A percentile compares a stretch with the other conserved stretches of the same genome.
phyloP scores from a whole-genome alignment of 495 filamentous ascomycete species.

The Aspergillus olivimuriae region DNA sequence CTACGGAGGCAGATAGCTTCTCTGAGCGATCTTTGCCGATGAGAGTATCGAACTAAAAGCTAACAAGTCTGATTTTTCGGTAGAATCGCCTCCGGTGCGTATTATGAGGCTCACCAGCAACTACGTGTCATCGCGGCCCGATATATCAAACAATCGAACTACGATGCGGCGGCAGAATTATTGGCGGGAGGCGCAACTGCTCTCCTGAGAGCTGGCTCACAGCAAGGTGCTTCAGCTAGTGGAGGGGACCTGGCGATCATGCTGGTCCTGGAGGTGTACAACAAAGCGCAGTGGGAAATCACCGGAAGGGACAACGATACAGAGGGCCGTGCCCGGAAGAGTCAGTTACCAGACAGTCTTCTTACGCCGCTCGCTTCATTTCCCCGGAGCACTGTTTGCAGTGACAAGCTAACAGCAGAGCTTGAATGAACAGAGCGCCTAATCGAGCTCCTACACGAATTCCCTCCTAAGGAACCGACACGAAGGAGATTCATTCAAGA shows the following conservation, averaged over 20 bases:
- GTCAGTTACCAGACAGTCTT: conserved; percentile 27
- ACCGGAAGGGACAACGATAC: conserved; percentile 48
- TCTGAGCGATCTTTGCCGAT: no score
- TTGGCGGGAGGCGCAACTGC: conserved; percentile 77
- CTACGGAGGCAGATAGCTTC: no score
- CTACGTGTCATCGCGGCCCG: conserved; percentile 87
- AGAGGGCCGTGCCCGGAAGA: conserved; percentile 35
- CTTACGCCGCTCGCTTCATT: no score
- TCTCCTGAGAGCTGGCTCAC: conserved; percentile 71
- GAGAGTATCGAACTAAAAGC: conserved; percentile 2
- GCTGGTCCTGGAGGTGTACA: conserved; percentile 81
- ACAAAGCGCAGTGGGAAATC: conserved; percentile 70
- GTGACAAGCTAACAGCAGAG: not conserved
- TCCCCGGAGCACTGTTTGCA: not conserved
- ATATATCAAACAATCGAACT: conserved; percentile 81
- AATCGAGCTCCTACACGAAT: conserved; percentile 63
- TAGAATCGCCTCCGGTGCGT: conserved; percentile 87
- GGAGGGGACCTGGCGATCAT: conserved; percentile 85
- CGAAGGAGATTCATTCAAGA: conserved; percentile 87
- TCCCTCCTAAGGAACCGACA: conserved; percentile 77
- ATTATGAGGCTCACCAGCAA: conserved; percentile 97
- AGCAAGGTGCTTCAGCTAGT: conserved; percentile 69
- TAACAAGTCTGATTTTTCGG: conserved; percentile 8
- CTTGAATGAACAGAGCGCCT: conserved; percentile 42
- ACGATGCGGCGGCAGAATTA: conserved; percentile 76